Evolutionary conservation across 306 rosid genomes (phyloP).

Genomic region (Biancaea sappan): DNA sequence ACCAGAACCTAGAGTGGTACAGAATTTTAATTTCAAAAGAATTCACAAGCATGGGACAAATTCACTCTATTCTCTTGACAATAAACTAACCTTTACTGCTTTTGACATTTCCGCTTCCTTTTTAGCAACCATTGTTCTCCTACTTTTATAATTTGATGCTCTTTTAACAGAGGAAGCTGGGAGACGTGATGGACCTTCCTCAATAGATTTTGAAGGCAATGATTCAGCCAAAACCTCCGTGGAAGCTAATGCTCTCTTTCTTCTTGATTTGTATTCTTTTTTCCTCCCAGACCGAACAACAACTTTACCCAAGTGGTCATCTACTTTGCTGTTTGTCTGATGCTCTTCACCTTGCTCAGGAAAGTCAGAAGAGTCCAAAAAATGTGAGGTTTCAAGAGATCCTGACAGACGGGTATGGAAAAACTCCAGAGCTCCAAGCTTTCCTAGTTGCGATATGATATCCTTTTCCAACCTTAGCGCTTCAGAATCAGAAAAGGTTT

Average conservation of each 20-base stretch:
- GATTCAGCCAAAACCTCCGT: constrained; percentile 33
- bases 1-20: constrained; percentile 58
- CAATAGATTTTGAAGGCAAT: constrained; percentile 37
- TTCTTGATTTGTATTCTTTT: constrained; percentile 55
- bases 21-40: not conserved
- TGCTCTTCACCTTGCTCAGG: constrained; percentile 35
- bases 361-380: constrained; percentile 33
- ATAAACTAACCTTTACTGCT: constrained; percentile 70
- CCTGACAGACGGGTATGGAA: constrained; percentile 62
- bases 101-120: constrained; percentile 80
- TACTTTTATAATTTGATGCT: constrained; percentile 46
- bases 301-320: constrained; percentile 27
- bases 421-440: constrained; percentile 76
- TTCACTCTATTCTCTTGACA: constrained; percentile 5
- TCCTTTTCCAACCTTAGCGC: constrained; percentile 59
- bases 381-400: constrained; percentile 46
- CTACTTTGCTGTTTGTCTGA: constrained; percentile 35
- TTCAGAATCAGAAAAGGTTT: constrained; percentile 68
- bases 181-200: constrained; percentile 29
- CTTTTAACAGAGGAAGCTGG: constrained; percentile 46
- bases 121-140: constrained; percentile 49
- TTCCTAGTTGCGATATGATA: constrained; percentile 61
- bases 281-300: constrained; percentile 61
- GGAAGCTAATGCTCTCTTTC: constrained; percentile 34
- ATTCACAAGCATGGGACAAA: constrained; percentile 4